Evolutionary conservation across 2,329 filamentous ascomycete species (phyloP), one percentile per base, ranked within the genome.

Genomic region (Paraphaeosphaeria minitans): DNA sequence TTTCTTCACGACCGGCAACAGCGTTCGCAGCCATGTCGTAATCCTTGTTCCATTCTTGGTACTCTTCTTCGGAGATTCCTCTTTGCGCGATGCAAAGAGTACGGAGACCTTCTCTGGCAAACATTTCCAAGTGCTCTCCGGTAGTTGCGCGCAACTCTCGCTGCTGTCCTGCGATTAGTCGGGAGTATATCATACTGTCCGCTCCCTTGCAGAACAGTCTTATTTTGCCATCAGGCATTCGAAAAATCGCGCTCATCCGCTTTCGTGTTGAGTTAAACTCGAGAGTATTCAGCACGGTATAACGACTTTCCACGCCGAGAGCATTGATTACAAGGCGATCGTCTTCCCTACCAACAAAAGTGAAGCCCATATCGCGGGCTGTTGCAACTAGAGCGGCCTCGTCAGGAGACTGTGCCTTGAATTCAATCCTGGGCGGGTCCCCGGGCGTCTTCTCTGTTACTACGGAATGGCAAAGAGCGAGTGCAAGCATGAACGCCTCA

Each of bases 211-310:
- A 99, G 78, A 96, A 96, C 0, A 99, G 84, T 55, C 95, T 84
- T 61, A 99, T 97, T 58, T 85, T 89, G 42, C 91, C 90, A 75
- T 98, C 87, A 0, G 95, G 94, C 93, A 98, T 97, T 58, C 91
- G 87, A 52, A 99, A 88, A 66, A 99, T 97, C 2, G 93, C 92
- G 78, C 93, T 98, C 95, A 99, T 99, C 66, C 95, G 87, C 80
- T 99, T 99, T 70, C 95, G 87, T 45, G 90, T 93, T 0, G 94
- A 98, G 76, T 98, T 98, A 82, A 99, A 99, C 75, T 99, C 95
- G 39, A 99, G 89, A 0, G 91, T 97, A 77, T 97, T 98, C 49
- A 99, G 85, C 33, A 99, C 89, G 16, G 88, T 89, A 75, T 95
- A 99, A 61, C 89, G 87, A 48, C 87, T 85, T 66, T 98, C 93